Conservation (phyloP, 2,329 filamentous ascomycete species). For the Mycosphaerella sp. region DNA sequence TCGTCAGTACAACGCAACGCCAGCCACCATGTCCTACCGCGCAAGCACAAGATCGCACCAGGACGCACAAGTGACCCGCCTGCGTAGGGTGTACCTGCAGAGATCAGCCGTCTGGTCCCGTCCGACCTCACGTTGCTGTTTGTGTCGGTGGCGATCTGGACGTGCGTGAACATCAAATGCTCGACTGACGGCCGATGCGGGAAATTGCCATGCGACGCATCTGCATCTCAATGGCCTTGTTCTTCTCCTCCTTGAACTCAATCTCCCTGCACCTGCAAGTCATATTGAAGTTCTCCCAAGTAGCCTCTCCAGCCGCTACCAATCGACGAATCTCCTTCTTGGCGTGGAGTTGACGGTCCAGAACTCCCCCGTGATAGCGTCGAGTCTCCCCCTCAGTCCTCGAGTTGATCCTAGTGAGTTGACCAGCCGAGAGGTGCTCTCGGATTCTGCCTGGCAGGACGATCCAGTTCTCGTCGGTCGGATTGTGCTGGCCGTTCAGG, state of each 20-base stretch:
- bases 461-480: constrained; percentile 15
- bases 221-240: constrained; percentile 1
- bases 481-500: constrained; percentile 15
- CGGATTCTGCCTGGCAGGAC: constrained; percentile 18
- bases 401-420: constrained; percentile 4
- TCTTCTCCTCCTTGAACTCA: constrained; percentile 7
- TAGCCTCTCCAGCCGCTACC: constrained; percentile 9
- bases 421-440: constrained; percentile 14
- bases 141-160: neutral
- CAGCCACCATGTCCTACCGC: neutral
- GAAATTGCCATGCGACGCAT: constrained; percentile 6
- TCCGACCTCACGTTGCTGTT: neutral
- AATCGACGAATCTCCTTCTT: constrained; percentile 4
- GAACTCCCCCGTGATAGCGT: constrained; percentile 7
- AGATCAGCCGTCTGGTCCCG: neutral
- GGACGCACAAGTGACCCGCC: neutral
- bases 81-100: constrained; percentile 6
- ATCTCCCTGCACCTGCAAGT: constrained; percentile 10
- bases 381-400: constrained; percentile 7
- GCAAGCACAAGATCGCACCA: neutral
- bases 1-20: neutral
- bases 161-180: neutral
- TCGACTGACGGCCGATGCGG: neutral
- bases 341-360: constrained; percentile 5
- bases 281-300: constrained; percentile 14